Base-by-base conservation (phyloP, 2,329 filamentous ascomycete species). In the Claviceps africana region DNA sequence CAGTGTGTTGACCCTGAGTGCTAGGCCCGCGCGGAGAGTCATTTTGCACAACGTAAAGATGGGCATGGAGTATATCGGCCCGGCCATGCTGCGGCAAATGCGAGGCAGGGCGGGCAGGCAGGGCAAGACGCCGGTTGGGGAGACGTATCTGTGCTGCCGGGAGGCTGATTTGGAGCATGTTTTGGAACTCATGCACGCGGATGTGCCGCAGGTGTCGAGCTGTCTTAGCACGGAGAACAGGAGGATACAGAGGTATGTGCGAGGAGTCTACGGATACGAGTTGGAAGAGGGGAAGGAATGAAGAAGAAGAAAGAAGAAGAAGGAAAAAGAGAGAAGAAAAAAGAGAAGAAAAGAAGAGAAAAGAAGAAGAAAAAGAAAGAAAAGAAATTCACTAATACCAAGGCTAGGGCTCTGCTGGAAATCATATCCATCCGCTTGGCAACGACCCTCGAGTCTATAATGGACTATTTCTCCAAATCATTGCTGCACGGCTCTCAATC, bases 1-100 rank as follows among this genome's bases (percentile, higher is more conserved):
- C 13, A 30, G 11, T 17, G 17, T 21, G 30, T 57, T 62, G 28
- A 62, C 55, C 46, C 25, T 25, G 31, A 10, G 8, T 10, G 10
- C 1, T 28, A 72, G 70, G 15, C 77, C 77, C 15, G 86, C 86
- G 8, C 74, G 86, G 51, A 73, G 86, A 57, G 86, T 90, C 1
- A 87, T 90, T 54, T 73, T 87, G 28, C 85, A 88, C 61, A 83
- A 81, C 55, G 85, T 83, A 31, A 76, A 82, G 42, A 88, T 89
- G 83, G 86, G 86, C 0, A 75, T 82, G 50, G 84, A 88, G 46
- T 70, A 88, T 47, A 78, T 89, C n/a, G 85, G 84, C 0, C 85
- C 86, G 13, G 81, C 85, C 4, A 86, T 90, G 82, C 71, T 90
- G 65, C 79, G 85, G 48, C 86, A 90, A 66, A 90, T 89, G 86